phyloP scores from a whole-genome alignment of 805 yeast genomes.

The Candida montana region DNA sequence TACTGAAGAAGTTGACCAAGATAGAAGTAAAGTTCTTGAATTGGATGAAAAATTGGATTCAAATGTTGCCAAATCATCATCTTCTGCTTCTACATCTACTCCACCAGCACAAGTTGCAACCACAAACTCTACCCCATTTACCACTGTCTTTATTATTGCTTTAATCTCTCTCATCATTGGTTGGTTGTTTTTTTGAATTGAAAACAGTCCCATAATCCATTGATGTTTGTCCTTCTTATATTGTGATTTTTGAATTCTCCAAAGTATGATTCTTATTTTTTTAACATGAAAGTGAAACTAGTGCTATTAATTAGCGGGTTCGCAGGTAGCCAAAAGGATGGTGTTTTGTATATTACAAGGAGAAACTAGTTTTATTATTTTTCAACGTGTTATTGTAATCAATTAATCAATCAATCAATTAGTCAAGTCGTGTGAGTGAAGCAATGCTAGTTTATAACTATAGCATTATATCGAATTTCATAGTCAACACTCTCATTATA shows the following conservation, averaged over 20 bases:
- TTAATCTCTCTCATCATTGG: conserved; percentile 54
- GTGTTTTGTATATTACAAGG: neutral
- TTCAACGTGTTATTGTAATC: no score
- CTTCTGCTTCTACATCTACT: conserved; percentile 7
- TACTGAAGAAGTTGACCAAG: conserved; percentile 29
- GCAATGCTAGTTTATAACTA: no score
- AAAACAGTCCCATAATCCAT: neutral
- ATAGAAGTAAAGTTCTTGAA: conserved; percentile 37
- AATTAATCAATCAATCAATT: no score
- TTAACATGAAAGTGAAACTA: no score
- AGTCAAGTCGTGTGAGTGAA: no score
- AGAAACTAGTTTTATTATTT: neutral
- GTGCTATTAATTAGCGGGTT: no score
- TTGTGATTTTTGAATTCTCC: neutral
- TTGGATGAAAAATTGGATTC: conserved; percentile 42
- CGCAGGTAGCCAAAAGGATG: neutral
- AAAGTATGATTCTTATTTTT: neutral
- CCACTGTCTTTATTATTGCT: conserved; percentile 49
- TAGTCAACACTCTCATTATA: no score
- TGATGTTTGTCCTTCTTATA: neutral
- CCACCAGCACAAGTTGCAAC: conserved; percentile 19
- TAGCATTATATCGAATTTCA: no score
- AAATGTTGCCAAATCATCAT: conserved; percentile 26
- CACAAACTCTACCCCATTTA: conserved; percentile 41
- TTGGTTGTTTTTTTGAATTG: conserved; percentile 61